Evolutionary conservation across 345 rosid genomes (phyloP), one percentile per base, ranked within the genome.

Genomic region (Ceriops zippeliana): DNA sequence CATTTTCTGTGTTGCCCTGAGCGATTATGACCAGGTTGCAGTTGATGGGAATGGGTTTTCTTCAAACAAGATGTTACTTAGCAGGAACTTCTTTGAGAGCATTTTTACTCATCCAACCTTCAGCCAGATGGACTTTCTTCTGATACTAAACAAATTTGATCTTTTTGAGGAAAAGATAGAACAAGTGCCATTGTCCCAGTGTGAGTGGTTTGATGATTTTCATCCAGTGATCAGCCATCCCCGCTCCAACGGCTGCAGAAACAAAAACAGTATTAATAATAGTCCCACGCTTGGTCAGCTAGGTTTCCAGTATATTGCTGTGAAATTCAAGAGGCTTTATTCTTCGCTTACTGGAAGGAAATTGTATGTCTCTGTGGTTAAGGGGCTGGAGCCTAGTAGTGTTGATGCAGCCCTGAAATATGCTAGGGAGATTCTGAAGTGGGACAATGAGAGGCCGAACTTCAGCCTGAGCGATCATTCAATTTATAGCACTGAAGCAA

Each of bases 141-240:
- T 95, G 70, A 59, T 95, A 66, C 85, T 95, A 61, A 95, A 86
- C 86, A 95, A 95, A 70, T 91, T 49, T 58, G 98, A 95, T 71
- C 80, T 82, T 24, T 85, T 95, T 20, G 99, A 91, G 83, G 92
- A 90, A 28, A 91, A 90, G 79, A 70, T 95, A 6, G 98, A 95
- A 62, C 83, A 72, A 1, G 77, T 80, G 16, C 91, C 99, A 1
- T 68, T 92, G 70, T 76, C 83, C 6, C 78, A 37, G 52, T 96
- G 99, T 1, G 88, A 90, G 20, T 92, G 99, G 99, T 96, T 96
- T 28, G 85, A 92, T 64, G 97, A 90, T 77, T 96, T 96, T 78
- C 86, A 82, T 61, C 99, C 99, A 0, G 68, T 96, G 58, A 72
- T 89, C 68, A 90, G 97, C 78, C 83, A 70, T 19, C 80, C 87